Conservation (phyloP, 192 early-diverging fungal genomes). For the Gaertneriomyces sp. region DNA sequence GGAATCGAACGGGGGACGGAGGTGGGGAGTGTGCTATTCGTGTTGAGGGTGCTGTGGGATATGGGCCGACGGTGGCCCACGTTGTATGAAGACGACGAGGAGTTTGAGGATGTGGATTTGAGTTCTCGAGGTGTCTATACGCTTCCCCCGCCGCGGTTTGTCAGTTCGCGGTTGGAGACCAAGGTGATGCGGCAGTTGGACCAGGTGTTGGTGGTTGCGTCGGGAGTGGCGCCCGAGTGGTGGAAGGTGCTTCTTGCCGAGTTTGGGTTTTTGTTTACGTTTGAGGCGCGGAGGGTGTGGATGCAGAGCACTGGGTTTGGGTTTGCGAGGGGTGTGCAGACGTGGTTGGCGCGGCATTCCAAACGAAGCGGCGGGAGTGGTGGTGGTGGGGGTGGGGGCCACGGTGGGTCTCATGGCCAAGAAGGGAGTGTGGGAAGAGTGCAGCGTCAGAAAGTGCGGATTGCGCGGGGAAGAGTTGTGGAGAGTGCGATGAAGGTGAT, state of each 20-base stretch:
- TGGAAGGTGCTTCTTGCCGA: conserved; percentile 54
- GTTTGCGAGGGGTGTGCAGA: conserved; percentile 70
- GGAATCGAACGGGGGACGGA: conserved; percentile 3
- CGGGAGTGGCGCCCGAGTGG: conserved; percentile 76
- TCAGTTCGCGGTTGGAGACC: conserved; percentile 77
- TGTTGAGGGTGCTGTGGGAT: conserved; percentile 38
- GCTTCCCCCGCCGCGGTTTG: conserved; percentile 49
- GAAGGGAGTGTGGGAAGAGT: conserved; percentile 54
- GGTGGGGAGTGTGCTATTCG: conserved; percentile 28
- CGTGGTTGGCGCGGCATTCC: conserved; percentile 54
- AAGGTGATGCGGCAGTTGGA: conserved; percentile 84
- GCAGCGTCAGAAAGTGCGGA: conserved; percentile 85
- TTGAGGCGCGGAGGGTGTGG: conserved; percentile 73
- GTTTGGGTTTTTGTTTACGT: conserved; percentile 78
- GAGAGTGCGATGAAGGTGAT: conserved; percentile 84
- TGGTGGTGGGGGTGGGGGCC: not conserved
- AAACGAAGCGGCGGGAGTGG: not conserved
- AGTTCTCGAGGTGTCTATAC: conserved; percentile 8
- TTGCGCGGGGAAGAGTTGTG: conserved; percentile 70
- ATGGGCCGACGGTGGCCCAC: conserved; percentile 43
- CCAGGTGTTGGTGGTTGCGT: conserved; percentile 85
- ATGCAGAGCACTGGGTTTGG: conserved; percentile 85
- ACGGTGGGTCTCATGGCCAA: not conserved
- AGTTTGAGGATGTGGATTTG: conserved; percentile 5
- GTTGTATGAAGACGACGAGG: conserved; percentile 34